Conservation (phyloP, 345 rosid genomes). For the Melastoma malabathricum region DNA sequence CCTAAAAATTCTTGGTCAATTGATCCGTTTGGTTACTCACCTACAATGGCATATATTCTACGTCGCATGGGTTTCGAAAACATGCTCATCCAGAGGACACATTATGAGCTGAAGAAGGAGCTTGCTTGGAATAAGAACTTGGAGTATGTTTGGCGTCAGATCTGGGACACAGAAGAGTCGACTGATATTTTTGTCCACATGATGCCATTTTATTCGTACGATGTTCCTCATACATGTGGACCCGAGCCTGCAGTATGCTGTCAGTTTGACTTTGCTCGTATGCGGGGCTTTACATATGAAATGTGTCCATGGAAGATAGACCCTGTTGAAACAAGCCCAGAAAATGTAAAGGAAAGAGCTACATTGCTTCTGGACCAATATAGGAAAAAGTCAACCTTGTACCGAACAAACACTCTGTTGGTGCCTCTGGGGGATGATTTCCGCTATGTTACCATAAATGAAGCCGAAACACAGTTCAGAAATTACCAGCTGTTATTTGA, state of each 20-base stretch:
- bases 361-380: slow-evolving; percentile 74
- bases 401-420: slow-evolving; percentile 78
- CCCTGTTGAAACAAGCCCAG: slow-evolving; percentile 68
- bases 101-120: slow-evolving; percentile 97
- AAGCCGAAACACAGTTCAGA: slow-evolving; percentile 91
- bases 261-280: slow-evolving; percentile 90
- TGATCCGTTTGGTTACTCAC: slow-evolving; percentile 96
- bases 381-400: slow-evolving; percentile 78
- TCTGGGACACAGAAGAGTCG: slow-evolving; percentile 87
- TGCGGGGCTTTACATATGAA: slow-evolving; percentile 47
- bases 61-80: slow-evolving; percentile 98
- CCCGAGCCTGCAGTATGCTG: slow-evolving; percentile 99
- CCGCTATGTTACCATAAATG: slow-evolving; percentile 62
- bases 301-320: slow-evolving; percentile 69
- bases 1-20: slow-evolving; percentile 98
- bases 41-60: slow-evolving; percentile 95
- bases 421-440: slow-evolving; percentile 99
- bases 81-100: slow-evolving; percentile 98
- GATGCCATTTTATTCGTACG: slow-evolving; percentile 99
- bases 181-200: slow-evolving; percentile 94
- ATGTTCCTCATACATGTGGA: slow-evolving; percentile 96
- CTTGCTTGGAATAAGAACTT: slow-evolving; percentile 76
- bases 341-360: slow-evolving; percentile 90
- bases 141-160: slow-evolving; percentile 93
- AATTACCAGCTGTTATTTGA: slow-evolving; percentile 86